Percentiles rank a stretch among this genome's conserved stretches.
Evolutionary conservation across 495 filamentous ascomycete species (phyloP).

Genomic region (Amphirosellinia nigrospora): DNA sequence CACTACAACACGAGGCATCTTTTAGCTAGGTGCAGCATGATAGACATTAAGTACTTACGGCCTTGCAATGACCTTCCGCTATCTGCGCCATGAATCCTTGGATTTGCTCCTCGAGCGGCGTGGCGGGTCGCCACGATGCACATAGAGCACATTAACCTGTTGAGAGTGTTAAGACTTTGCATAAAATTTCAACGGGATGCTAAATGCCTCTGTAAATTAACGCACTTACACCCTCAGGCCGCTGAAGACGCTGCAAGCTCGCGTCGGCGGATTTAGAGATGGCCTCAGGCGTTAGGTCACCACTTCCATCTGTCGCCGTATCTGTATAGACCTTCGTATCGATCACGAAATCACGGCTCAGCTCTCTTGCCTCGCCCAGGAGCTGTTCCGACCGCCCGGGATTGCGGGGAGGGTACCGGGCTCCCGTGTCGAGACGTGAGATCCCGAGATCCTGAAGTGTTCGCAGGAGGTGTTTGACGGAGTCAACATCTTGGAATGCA

Average conservation of each 20-base stretch:
- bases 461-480: slow-evolving; percentile 38
- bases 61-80: slow-evolving; percentile 33
- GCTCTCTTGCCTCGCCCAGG: slow-evolving; percentile 46
- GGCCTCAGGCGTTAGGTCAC: slow-evolving; percentile 25
- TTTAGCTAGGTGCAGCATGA: neutral
- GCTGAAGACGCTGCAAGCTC: slow-evolving; percentile 30
- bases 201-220: neutral
- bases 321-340: slow-evolving; percentile 51
- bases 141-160: slow-evolving; percentile 42
- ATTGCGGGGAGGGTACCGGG: slow-evolving; percentile 51
- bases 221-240: slow-evolving; percentile 16
- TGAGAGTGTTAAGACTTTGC: neutral
- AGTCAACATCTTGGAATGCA: slow-evolving; percentile 29
- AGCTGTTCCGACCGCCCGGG: slow-evolving; percentile 50
- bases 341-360: slow-evolving; percentile 42
- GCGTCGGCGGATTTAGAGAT: slow-evolving; percentile 22
- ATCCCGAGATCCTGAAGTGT: slow-evolving; percentile 41
- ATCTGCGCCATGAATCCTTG: slow-evolving; percentile 42
- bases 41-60: slow-evolving; percentile 23
- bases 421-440: slow-evolving; percentile 49
- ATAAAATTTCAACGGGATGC: neutral
- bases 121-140: slow-evolving; percentile 44
- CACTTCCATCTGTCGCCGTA: slow-evolving; percentile 32
- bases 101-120: slow-evolving; percentile 43
- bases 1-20: slow-evolving; percentile 20